These are phyloP conservation scores for Fusarium hainanense DNA, from an alignment of 2,329 filamentous ascomycete species.

Conservation along the genomic window DNA sequence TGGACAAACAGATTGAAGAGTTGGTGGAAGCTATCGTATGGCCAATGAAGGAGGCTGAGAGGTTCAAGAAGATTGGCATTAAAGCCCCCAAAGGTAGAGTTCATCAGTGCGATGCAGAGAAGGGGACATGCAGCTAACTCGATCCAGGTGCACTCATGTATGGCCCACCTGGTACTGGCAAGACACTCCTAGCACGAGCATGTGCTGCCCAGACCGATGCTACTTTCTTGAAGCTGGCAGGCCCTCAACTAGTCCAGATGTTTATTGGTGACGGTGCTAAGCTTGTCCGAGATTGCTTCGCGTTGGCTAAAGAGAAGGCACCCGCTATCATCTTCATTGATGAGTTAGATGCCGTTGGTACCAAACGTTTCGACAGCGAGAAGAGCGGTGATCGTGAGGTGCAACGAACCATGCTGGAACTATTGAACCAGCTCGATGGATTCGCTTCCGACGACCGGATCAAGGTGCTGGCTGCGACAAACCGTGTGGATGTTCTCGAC, in stretches of 20 bases:
- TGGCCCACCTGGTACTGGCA: conserved; percentile 89
- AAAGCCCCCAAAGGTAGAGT: conserved; percentile 92
- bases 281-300: conserved; percentile 96
- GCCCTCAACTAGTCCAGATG: conserved; percentile 98
- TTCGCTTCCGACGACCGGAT: conserved; percentile 97
- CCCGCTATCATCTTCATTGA: conserved; percentile 99
- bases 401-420: conserved; percentile 97
- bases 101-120: conserved; percentile 61
- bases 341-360: conserved; percentile 97
- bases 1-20: conserved; percentile 99
- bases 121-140: conserved; percentile 75
- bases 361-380: conserved; percentile 98
- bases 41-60: conserved; percentile 99
- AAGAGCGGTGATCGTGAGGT: conserved; percentile 98
- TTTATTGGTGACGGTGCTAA: conserved; percentile 99
- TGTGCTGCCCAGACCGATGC: conserved; percentile 98
- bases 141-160: conserved; percentile 99
- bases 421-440: conserved; percentile 97
- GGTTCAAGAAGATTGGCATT: conserved; percentile 99
- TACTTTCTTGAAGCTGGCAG: conserved; percentile 97
- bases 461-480: conserved; percentile 95
- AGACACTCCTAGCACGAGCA: conserved; percentile 91
- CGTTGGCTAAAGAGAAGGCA: conserved; percentile 97
- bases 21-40: conserved; percentile 98
- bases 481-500: conserved; percentile 93